Base-by-base conservation (phyloP, 345 rosid species). In the Sonneratia caseolaris region DNA sequence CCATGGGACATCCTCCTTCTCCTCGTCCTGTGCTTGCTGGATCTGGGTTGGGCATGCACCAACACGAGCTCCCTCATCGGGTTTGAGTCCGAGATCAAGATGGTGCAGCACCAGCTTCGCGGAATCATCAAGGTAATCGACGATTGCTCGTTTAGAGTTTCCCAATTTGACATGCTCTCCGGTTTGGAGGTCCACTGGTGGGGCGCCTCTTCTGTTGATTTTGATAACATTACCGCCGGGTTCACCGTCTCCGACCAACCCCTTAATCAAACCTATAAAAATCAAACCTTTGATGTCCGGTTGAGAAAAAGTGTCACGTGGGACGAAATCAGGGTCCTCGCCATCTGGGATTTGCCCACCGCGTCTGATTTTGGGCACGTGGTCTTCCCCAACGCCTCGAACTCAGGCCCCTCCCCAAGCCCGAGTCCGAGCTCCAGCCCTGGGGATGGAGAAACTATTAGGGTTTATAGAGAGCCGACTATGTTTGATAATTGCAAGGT, bases 71-170 rank as follows among this genome's bases (percentile, higher is more conserved):
- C 87, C 22, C 77, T 84, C n/a, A 64, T 86, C 68, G 99, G 97
- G 37, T 84, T 79, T 76, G 79, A 81, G 73, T 86, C 87, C 66
- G 86, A 89, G 64, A 85, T 95, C 85, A 76, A 66, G 68, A 92
- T 95, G 97, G 82, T 86, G 24, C 99, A 86, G 51, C 97, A 92
- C 81, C 99, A 95, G 79, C 78, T 90, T 43, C 89, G 99, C 32
- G 99, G 99, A 43, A 68, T 73, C 32, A 43, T 95, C 73, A 83
- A 86, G 71, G 76, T 92, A 18, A 45, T 92, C 76, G 96, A 95
- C 72, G 92, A 86, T 72, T 95, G 99, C 80, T 86, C 97, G 2
- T 95, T 95, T 76, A 72, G 74, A 80, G 86, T 95, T 77, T 84
- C 92, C 66, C 77, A 83, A 73, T 95, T 95, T 73, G 92, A 95